Evolutionary conservation across 306 rosid species (phyloP).

Genomic region (Datisca glomerata): DNA sequence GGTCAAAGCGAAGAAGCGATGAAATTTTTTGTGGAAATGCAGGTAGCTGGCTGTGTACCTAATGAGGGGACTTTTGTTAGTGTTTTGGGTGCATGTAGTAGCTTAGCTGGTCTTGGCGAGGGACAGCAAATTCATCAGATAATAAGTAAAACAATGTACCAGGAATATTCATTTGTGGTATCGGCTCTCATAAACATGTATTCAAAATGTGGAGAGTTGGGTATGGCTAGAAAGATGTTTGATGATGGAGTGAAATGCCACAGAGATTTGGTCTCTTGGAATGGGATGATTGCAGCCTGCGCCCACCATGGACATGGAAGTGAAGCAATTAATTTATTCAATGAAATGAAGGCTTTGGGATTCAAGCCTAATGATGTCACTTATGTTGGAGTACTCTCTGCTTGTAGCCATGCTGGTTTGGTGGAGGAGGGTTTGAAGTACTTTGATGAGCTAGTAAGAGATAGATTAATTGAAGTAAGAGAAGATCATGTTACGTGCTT

Average conservation of each 20-base stretch:
- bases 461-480: slow-evolving; percentile 21
- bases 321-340: slow-evolving; percentile 27
- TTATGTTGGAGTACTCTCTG: slow-evolving; percentile 39
- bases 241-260: slow-evolving; percentile 20
- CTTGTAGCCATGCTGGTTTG: slow-evolving; percentile 45
- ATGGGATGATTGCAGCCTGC: slow-evolving; percentile 47
- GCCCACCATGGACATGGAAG: slow-evolving; percentile 38
- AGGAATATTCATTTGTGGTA: slow-evolving; percentile 17
- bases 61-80: slow-evolving; percentile 39
- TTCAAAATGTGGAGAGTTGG: slow-evolving; percentile 40
- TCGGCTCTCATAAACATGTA: slow-evolving; percentile 45
- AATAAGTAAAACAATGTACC: slow-evolving; percentile 26
- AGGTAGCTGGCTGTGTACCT: slow-evolving; percentile 16
- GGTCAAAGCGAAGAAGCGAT: slow-evolving; percentile 37
- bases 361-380: slow-evolving; percentile 30
- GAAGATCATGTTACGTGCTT: slow-evolving; percentile 40
- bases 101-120: slow-evolving; percentile 32
- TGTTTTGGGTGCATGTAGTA: slow-evolving; percentile 37
- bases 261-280: slow-evolving; percentile 37
- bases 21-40: slow-evolving; percentile 29
- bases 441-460: slow-evolving; percentile 23
- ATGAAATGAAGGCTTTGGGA: slow-evolving; percentile 23
- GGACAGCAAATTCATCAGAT: slow-evolving; percentile 42
- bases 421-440: slow-evolving; percentile 30
- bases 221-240: slow-evolving; percentile 31